Base-by-base conservation (phyloP, 2,329 filamentous ascomycete genomes). In the Penicillium vulpinum region DNA sequence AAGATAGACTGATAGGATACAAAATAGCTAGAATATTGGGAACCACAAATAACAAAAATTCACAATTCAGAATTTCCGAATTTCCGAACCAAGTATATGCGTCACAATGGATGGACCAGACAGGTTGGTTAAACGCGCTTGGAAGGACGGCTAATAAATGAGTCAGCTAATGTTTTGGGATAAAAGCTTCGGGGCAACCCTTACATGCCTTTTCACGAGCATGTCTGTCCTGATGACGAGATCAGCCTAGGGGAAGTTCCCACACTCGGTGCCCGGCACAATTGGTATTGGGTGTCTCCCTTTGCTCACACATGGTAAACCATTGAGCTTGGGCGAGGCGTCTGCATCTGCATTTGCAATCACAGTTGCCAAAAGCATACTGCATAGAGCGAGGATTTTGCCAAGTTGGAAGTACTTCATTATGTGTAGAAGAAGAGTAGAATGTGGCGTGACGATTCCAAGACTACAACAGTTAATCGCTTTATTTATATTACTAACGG, bases 381-480 rank as follows among this genome's bases (percentile, higher is more conserved):
- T 46, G 29, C 29, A 52, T 16, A 52, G 31, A 22, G 29, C 31
- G 15, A 52, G 39, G 7, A 52, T 38, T 13, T n/a, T 52, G 10
- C 50, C 50, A 22, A 52, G n/a, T 38, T 52, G 50, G 22, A 52
- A 38, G 40, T 38, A 38, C n/a, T 52, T 52, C 50, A 52, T 52
- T 3, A 13, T 52, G 50, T 9, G 13, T 26, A 8, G 21, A 38
- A 28, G 22, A 28, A 36, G 28, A 13, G n/a, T 52, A 36, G 39
- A 13, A n/a, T 36, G 38, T 16, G 31, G 39, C 9, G 39, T 29
- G 29, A 3, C 9, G 1, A 2, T 28, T 28, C 3, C 7, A 35
- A 22, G 18, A 44, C 10, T 35, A 21, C 16, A 15, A 16, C 49
- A 26, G 28, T 26, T 38, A 13, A 9, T 28, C n/a, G 21, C 40